A percentile compares a stretch with the other conserved stretches of the same genome.
phyloP scores from a whole-genome alignment of 2,329 filamentous ascomycete genomes.

The Diaporthe aspalathi region DNA sequence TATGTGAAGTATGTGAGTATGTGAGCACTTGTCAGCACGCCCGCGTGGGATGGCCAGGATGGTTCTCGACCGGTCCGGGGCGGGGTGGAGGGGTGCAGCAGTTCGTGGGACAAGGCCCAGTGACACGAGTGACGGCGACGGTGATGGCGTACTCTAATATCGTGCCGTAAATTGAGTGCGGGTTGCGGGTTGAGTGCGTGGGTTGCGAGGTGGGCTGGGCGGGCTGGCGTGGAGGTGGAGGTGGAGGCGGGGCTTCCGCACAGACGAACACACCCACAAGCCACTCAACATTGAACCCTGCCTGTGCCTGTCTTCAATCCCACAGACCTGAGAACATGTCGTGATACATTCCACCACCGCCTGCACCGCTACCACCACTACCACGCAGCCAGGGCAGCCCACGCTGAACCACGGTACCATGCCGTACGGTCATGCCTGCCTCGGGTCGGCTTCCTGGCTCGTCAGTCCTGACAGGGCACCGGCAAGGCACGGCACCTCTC shows the following conservation, averaged over 20 bases:
- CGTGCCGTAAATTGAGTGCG: background rate
- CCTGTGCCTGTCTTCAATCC: background rate
- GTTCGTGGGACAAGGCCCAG: constrained; percentile 6
- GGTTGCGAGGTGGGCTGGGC: constrained; percentile 2
- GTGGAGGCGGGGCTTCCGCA: constrained; percentile 21
- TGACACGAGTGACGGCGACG: no score
- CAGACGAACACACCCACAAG: no score
- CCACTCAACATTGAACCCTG: background rate
- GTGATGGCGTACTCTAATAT: background rate
- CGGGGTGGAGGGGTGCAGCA: background rate
- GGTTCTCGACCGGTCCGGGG: background rate
- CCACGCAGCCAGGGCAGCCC: no score
- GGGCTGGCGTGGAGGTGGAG: background rate
- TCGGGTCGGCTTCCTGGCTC: no score
- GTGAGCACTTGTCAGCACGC: constrained; percentile 4
- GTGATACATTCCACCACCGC: no score
- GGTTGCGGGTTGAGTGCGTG: background rate
- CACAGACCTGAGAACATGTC: background rate
- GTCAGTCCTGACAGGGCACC: background rate
- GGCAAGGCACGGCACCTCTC: background rate
- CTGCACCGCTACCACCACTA: background rate
- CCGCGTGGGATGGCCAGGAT: background rate
- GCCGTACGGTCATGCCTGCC: background rate
- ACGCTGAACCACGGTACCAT: no score
- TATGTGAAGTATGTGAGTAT: background rate